Evolutionary conservation across 2,329 filamentous ascomycete genomes (phyloP).

Genomic region (Exophiala aquamarina): DNA sequence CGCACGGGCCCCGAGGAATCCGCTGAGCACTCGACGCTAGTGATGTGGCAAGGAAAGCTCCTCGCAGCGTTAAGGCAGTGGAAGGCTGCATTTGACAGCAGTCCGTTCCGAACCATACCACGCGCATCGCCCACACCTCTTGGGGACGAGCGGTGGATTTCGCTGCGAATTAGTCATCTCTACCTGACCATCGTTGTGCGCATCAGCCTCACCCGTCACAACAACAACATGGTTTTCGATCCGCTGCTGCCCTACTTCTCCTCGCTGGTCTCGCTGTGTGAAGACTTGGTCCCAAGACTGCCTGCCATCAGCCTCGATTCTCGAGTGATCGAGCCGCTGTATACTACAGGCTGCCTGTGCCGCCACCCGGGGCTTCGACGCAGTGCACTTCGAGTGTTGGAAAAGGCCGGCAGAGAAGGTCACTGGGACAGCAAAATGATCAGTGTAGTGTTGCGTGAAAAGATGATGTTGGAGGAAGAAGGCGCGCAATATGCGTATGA

Average conservation of each 20-base stretch:
- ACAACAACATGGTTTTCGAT: not conserved
- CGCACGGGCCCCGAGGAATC: too few relatives aligned
- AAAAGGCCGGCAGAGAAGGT: not conserved
- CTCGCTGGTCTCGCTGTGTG: not conserved
- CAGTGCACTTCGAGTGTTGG: not conserved
- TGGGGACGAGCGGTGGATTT: not conserved
- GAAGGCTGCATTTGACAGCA: not conserved
- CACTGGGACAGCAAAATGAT: conserved; percentile 2
- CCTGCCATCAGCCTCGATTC: not conserved
- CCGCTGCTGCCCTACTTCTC: not conserved
- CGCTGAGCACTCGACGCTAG: not conserved
- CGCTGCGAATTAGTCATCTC: not conserved
- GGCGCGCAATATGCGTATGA: not conserved
- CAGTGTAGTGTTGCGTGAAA: not conserved
- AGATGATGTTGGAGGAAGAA: not conserved
- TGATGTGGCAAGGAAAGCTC: not conserved
- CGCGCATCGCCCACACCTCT: not conserved
- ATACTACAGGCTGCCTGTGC: not conserved
- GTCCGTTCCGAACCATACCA: not conserved
- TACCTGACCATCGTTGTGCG: not conserved
- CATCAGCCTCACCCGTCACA: not conserved
- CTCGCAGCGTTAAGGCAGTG: not conserved
- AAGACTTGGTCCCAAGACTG: not conserved
- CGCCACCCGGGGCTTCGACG: not conserved
- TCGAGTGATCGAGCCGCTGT: not conserved